Base-by-base conservation (phyloP, 2,329 filamentous ascomycete species). In the Alternaria sp. region DNA sequence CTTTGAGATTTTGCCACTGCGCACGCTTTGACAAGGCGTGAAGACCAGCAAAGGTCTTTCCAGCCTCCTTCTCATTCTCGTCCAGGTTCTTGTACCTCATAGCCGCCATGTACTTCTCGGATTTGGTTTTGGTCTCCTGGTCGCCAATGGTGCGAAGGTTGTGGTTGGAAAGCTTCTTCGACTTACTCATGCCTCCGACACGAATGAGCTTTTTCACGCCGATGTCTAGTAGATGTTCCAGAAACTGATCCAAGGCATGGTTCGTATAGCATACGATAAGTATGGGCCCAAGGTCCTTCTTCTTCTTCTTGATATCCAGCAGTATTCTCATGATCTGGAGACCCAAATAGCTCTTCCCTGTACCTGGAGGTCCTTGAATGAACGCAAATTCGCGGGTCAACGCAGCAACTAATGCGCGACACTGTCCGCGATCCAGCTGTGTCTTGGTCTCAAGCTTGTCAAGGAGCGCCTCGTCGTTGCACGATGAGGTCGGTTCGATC, bases 361-460 rank as follows among this genome's bases (percentile, higher is more conserved):
- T 92, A 0, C 90, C 89, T 0, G 89, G 89, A 0, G 89, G 89
- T 0, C 90, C 90, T 77, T 92, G 89, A 11, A 91, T 89, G 5
- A 91, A 78, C 1, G 87, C 84, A 8, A 90, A 73, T 34, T 82
- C 81, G 1, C 82, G 80, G 0, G 78, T 81, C 0, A 91, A 74
- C 3, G 86, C 82, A 18, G 82, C 77, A 0, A 89, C 63, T 0
- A 91, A 72, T 2, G 87, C 86, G 4, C 65, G 59, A 5, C 83
- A 82, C 66, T 84, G 82, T 2, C 75, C 78, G 9, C 67, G 57
- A 63, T 91, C 88, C 0, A 91, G 81, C 3, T 55, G 57, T 0
- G 69, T 71, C 7, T 48, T 49, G 1, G 16, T 14, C 6, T 64
- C 63, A 1, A 74, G 46, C 4, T 67, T 46, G 0, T 59, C 18